Evolutionary conservation across 306 rosid species (phyloP).

Genomic region (cucumber (Cucumis sativus)): Cucumber_9930_V3 NC_026661.2:13081001-13081500

Average conservation of each 20-base stretch:
- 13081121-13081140: slow-evolving; percentile 54
- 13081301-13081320: not conserved
- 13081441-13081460: no score
- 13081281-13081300: not conserved
- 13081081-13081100: slow-evolving; percentile 89
- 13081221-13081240: not conserved
- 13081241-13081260: not conserved
- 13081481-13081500: no score
- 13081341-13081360: not conserved
- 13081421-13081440: not conserved
- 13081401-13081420: no score
- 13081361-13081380: not conserved
- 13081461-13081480: no score
- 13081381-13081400: not conserved
- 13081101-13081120: slow-evolving; percentile 82
- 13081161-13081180: not conserved
- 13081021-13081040: not conserved
- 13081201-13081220: not conserved
- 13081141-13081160: slow-evolving; percentile 7
- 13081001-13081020: not conserved
- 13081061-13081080: slow-evolving; percentile 99
- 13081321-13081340: not conserved
- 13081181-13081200: not conserved
- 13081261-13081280: not conserved
- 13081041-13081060: slow-evolving; percentile 88